Percentiles rank a stretch among this genome's conserved stretches.
Evolutionary conservation across 75 land plant species (phyloP).

Genomic region (Pinus taeda): DNA sequence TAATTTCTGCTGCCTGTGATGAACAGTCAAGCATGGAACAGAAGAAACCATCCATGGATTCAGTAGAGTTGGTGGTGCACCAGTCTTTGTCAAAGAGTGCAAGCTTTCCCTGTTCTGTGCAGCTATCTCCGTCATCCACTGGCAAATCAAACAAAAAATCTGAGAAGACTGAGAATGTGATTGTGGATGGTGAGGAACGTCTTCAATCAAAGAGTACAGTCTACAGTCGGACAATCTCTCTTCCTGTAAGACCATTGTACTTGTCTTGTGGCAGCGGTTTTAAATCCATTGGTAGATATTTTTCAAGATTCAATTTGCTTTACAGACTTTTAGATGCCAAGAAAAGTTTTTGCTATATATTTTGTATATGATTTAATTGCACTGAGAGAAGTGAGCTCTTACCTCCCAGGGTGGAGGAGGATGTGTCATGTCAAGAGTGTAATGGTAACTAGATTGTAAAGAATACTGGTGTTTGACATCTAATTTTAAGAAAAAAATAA

Average conservation of each 20-base stretch:
- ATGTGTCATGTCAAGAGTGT: too few relatives aligned
- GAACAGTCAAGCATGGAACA: not conserved
- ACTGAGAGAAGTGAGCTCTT: too few relatives aligned
- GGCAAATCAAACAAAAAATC: not conserved
- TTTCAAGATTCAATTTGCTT: not conserved
- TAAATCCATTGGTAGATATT: not conserved
- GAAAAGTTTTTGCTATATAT: too few relatives aligned
- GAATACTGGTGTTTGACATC: too few relatives aligned
- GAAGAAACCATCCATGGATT: not conserved
- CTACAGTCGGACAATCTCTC: not conserved
- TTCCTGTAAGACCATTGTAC: not conserved
- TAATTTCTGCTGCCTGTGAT: not conserved
- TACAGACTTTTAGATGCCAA: too few relatives aligned
- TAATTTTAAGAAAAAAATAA: too few relatives aligned
- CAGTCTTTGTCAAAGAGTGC: not conserved
- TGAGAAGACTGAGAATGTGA: not conserved
- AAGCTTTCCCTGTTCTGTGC: conserved; percentile 3
- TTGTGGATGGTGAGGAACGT: not conserved
- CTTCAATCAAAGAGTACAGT: not conserved
- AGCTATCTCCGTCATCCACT: not conserved
- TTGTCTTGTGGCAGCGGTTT: not conserved
- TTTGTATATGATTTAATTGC: too few relatives aligned
- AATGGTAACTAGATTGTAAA: too few relatives aligned
- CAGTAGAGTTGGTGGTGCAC: not conserved
- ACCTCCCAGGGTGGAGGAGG: too few relatives aligned